Base-by-base conservation (phyloP, 495 filamentous ascomycete genomes). In the Hyaloscypha finlandica region DNA sequence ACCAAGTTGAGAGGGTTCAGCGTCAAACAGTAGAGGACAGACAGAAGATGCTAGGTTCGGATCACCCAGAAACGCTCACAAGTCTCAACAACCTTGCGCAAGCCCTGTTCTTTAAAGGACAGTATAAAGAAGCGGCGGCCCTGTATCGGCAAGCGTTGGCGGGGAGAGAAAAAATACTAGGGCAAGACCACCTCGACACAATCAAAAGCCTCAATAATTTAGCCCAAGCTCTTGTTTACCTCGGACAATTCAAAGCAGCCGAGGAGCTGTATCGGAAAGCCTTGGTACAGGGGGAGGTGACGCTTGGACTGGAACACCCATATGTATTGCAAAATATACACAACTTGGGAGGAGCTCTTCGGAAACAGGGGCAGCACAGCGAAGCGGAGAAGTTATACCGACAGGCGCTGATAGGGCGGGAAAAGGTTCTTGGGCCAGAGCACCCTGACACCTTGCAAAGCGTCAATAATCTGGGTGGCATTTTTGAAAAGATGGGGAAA, bases 341-440 rank as follows among this genome's bases (percentile, higher is more conserved):
- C 19, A 58, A 57, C 29, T 20, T 65, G 6, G 63, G 16, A 19
- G 22, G 35, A 22, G 6, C 71, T 12, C 63, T 75, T 8, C 19
- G 67, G 12, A 39, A 56, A 16, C 69, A 73, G 22, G 74, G 53
- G 19, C 20, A 58, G 29, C 48, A 42, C 33, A 33, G 35, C 11
- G 31, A 58, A n/a, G 51, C 63, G 70, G 12, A 74, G 73, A 22
- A 74, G n/a, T 31, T 76, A 19, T 61, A 73, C 59, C 73, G 64
- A 31, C 66, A 67, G 22, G 62, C 67, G 2, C 68, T 81, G 22
- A 67, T 61, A 14, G 42, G 68, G 31, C 29, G 72, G n/a, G 75
- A 78, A 66, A 64, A 69, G 55, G 69, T 68, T 31, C 68, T 78
- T 12, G 76, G 78, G 12, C 58, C 42, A 52, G 67, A 77, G 51